Evolutionary conservation across 2,329 filamentous ascomycete genomes (phyloP).

Genomic region (Cadophora malorum): DNA sequence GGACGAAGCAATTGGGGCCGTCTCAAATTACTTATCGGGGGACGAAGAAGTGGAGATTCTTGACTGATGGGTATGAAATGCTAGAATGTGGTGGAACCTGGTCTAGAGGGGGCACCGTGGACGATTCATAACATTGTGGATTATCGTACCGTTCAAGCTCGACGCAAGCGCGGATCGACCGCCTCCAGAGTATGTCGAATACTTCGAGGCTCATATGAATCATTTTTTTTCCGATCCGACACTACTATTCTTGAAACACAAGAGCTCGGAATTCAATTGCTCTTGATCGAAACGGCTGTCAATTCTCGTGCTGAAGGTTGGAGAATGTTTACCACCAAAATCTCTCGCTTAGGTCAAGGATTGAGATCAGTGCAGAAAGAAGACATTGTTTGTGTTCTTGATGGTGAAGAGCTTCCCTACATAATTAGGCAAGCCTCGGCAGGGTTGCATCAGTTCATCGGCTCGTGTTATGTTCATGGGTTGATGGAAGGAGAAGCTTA

Average conservation of each 20-base stretch:
- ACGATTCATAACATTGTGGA: background rate
- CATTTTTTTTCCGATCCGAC: background rate
- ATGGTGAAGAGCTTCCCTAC: constrained; percentile 6
- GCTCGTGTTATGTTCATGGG: constrained; percentile 8
- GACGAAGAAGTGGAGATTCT: no score
- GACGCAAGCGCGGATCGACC: background rate
- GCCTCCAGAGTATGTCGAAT: background rate
- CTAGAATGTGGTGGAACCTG: no score
- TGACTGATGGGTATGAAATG: no score
- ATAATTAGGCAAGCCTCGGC: background rate
- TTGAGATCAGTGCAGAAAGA: background rate
- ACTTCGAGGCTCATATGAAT: constrained; percentile 1
- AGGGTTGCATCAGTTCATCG: background rate
- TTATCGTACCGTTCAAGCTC: background rate
- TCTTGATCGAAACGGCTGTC: background rate
- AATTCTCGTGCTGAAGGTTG: background rate
- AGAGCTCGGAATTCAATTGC: background rate
- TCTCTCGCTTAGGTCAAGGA: background rate
- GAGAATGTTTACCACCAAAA: background rate
- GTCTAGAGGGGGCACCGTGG: background rate
- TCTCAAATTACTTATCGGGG: no score
- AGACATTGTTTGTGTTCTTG: background rate
- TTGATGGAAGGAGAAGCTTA: constrained; percentile 6
- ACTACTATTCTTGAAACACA: background rate
- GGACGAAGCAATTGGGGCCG: no score